A percentile compares a stretch with the other conserved stretches of the same genome.
Conservation (phyloP, 1,139 yeast species). For the Geotrichum phurueaensis region DNA sequence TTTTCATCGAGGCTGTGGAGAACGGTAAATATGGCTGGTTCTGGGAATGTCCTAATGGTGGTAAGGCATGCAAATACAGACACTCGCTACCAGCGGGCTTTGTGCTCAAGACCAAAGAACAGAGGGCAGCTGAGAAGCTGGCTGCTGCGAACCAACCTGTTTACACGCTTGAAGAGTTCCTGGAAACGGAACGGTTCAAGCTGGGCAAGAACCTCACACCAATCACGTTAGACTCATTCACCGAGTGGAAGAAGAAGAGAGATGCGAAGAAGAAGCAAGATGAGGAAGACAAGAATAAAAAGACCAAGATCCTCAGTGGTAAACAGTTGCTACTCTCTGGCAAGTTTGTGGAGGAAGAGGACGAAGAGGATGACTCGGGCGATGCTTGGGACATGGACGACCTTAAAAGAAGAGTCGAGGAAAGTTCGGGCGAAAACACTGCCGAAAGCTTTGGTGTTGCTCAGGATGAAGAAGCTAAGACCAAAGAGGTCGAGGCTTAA, state of each 20-base stretch:
- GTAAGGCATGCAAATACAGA: conserved; percentile 85
- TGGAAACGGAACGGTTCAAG: conserved; percentile 86
- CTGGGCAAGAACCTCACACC: conserved; percentile 81
- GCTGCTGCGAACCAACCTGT: conserved; percentile 83
- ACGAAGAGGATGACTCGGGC: conserved; percentile 44
- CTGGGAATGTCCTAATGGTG: conserved; percentile 96
- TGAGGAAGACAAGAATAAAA: conserved; percentile 46
- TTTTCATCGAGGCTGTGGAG: conserved; percentile 93
- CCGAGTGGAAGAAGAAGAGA: conserved; percentile 75
- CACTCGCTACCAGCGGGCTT: conserved; percentile 98
- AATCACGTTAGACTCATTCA: conserved; percentile 76
- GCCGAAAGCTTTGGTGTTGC: conserved; percentile 4
- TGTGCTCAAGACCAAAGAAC: conserved; percentile 93
- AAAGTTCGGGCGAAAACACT: conserved; percentile 17
- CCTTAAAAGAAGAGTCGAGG: conserved; percentile 32
- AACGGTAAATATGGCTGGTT: conserved; percentile 98
- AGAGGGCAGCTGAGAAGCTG: conserved; percentile 78
- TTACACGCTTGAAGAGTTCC: conserved; percentile 90
- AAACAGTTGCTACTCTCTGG: conserved; percentile 69
- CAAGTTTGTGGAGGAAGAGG: conserved; percentile 57
- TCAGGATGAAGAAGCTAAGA: not conserved
- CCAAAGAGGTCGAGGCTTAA: not conserved
- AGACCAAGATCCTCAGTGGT: conserved; percentile 53
- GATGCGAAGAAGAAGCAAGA: conserved; percentile 51
- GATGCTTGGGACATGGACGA: conserved; percentile 42